phyloP scores from a whole-genome alignment of 2,329 filamentous ascomycete species.

The Pseudogymnoascus sp. region DNA sequence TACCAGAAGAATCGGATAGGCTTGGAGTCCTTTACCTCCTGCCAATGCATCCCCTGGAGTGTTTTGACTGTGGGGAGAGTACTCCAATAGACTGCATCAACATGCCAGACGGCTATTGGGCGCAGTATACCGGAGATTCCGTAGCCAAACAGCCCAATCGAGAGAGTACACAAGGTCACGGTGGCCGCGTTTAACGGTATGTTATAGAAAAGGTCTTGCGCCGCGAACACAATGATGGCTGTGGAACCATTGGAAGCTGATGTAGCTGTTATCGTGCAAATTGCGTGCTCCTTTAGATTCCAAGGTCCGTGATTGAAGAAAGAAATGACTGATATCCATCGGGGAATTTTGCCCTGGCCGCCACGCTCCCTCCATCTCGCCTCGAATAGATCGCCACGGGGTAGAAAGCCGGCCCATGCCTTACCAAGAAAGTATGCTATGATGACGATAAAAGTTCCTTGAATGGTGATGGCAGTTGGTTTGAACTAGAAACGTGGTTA shows the following conservation, averaged over 20 bases:
- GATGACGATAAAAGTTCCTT: slow-evolving; percentile 48
- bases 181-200: slow-evolving; percentile 31
- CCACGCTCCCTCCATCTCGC: slow-evolving; percentile 38
- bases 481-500: slow-evolving; percentile 36
- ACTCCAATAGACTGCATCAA: slow-evolving; percentile 40
- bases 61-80: slow-evolving; percentile 32
- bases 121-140: slow-evolving; percentile 41
- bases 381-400: slow-evolving; percentile 43
- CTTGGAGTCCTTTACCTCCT: slow-evolving; percentile 31
- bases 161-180: slow-evolving; percentile 38
- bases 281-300: slow-evolving; percentile 48
- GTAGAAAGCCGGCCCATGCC: slow-evolving; percentile 38
- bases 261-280: slow-evolving; percentile 46
- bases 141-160: slow-evolving; percentile 42
- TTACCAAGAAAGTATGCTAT: slow-evolving; percentile 49
- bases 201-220: slow-evolving; percentile 40
- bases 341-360: slow-evolving; percentile 34
- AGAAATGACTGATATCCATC: slow-evolving; percentile 32
- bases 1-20: slow-evolving; percentile 35
- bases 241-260: slow-evolving; percentile 42
- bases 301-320: slow-evolving; percentile 46
- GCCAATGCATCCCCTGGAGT: slow-evolving; percentile 33
- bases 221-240: slow-evolving; percentile 35
- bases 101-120: slow-evolving; percentile 38
- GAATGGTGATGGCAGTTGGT: slow-evolving; percentile 40